Evolutionary conservation across 139 green algal genomes (phyloP), one percentile per base, ranked within the genome.

Genomic region (Chlamydomonas sphaeroides): DNA sequence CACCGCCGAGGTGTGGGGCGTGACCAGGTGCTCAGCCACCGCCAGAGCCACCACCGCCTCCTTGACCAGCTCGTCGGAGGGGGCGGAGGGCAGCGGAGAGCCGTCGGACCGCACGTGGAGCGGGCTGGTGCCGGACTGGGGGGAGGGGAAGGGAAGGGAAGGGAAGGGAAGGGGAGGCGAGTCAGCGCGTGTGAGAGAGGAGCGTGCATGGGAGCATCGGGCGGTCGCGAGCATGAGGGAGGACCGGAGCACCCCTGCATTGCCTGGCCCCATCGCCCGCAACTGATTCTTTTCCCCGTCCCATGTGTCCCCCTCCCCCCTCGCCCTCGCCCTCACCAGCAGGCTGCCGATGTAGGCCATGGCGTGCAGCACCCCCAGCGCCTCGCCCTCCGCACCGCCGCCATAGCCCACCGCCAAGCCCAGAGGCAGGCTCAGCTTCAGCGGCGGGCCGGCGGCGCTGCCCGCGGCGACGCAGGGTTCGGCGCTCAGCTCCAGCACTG

Each of bases 351-450:
- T 82, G 65, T 49, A 85, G 51, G 77, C 42, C 84, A 88, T 88
- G 51, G 84, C 84, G 48, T 88, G 84, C 53, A 88, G 78, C 39
- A 88, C 84, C 18, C 23, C 41, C 53, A 85, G 79, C 1, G 78
- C 71, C 33, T 85, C 53, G 65, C 84, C 78, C 30, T 78, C 33
- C 71, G 15, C 35, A 11, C 18, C 63, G 63, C 63, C 63, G 23
- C 6, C 10, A 11, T 6, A 14, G 14, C 5, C 38, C 38, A 39
- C 42, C 28, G 42, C 68, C 0, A 30, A 4, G 30, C 42, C 68
- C 68, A 61, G 42, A 0, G 68, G 42, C 30, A 75, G 30, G 1
- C 5, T 18, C 68, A 61, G 42, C 28, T 25, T 38, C 42, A 59
- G 42, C 68, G 30, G 28, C 30, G 68, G 39, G 45, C 45, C 45